These are phyloP conservation scores for Hypoxylon sp. DNA, from an alignment of 2,329 filamentous ascomycete species.

Conservation along the genomic window DNA sequence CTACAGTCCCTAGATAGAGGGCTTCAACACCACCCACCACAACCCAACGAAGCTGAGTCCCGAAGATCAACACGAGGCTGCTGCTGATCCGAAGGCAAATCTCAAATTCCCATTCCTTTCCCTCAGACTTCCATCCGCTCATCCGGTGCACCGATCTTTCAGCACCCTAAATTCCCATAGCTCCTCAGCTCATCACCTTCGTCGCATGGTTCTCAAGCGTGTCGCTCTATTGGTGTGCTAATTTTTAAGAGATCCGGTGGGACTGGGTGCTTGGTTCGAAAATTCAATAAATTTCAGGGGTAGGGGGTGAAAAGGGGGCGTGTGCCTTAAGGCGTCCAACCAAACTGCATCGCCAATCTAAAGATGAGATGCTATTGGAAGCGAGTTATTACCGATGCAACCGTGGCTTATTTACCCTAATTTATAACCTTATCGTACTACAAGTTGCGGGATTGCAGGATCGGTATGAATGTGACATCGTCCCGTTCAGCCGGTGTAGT, in stretches of 20 bases:
- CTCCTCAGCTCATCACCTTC: conserved; percentile 17
- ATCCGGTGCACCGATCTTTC: conserved; percentile 13
- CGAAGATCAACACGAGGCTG: conserved; percentile 28
- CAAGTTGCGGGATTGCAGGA: conserved; percentile 42
- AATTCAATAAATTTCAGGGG: conserved; percentile 23
- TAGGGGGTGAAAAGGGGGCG: conserved; percentile 19
- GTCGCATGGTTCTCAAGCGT: background rate
- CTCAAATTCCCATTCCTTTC: conserved; percentile 7
- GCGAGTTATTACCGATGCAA: conserved; percentile 37
- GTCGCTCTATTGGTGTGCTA: conserved; percentile 18
- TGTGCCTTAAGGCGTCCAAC: conserved; percentile 39
- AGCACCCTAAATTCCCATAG: background rate
- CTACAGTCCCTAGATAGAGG: conserved; percentile 11
- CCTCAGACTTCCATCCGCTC: conserved; percentile 2
- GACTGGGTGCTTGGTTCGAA: conserved; percentile 13
- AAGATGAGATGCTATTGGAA: conserved; percentile 40
- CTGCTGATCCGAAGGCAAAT: conserved; percentile 31
- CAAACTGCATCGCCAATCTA: conserved; percentile 30
- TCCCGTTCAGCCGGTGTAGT: conserved; percentile 37
- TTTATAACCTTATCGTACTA: conserved; percentile 28
- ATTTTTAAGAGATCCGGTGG: conserved; percentile 10
- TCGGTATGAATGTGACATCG: conserved; percentile 42
- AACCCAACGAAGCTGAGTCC: conserved; percentile 8
- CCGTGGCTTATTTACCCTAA: conserved; percentile 38
- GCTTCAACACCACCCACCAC: background rate